Percentiles rank a stretch among this genome's conserved stretches.
Evolutionary conservation across 345 rosid species (phyloP).

Genomic region (Cardamine occulta): DNA sequence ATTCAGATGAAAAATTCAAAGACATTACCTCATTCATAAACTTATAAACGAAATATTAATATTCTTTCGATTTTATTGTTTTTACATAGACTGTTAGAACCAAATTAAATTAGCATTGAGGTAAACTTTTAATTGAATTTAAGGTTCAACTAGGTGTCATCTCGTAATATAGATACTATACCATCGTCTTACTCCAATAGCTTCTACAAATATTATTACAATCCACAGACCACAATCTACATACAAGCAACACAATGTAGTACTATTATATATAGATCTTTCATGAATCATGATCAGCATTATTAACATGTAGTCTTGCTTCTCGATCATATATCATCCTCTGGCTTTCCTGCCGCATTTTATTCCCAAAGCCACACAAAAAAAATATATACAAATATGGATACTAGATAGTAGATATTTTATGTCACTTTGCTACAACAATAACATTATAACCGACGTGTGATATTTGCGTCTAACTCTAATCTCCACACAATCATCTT

Average conservation of each 20-base stretch:
- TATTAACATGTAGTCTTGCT: neutral
- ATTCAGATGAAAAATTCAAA: neutral
- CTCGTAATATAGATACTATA: neutral
- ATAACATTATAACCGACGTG: neutral
- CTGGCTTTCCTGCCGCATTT: neutral
- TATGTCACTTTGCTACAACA: neutral
- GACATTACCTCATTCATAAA: neutral
- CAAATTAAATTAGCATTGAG: conserved; percentile 1
- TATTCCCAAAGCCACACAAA: neutral
- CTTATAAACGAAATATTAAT: neutral
- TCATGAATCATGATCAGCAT: neutral
- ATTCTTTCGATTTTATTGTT: neutral
- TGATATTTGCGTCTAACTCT: neutral
- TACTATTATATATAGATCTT: neutral
- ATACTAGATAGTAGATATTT: neutral
- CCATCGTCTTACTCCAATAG: neutral
- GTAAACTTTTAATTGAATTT: neutral
- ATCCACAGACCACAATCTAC: neutral
- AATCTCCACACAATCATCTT: neutral
- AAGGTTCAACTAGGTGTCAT: neutral
- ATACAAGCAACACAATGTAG: neutral
- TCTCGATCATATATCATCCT: neutral
- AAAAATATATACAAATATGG: neutral
- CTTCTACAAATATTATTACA: neutral
- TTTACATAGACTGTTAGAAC: neutral